phyloP scores from a whole-genome alignment of 768 basidiomycete species.

The Lactifluus hygrophoroides region DNA sequence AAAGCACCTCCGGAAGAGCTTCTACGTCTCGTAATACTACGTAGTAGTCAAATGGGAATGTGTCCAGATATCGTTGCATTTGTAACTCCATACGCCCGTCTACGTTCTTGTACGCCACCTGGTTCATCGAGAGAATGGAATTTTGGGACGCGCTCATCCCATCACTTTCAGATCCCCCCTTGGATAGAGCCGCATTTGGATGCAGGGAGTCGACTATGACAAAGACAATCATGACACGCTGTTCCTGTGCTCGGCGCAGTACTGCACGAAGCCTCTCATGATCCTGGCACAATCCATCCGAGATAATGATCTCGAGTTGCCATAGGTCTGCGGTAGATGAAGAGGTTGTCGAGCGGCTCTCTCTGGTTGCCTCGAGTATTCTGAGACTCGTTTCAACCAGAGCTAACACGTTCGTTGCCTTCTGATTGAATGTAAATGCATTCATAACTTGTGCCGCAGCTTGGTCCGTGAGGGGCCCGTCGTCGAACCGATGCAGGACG shows the following conservation, averaged over 20 bases:
- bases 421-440: conserved; percentile 85
- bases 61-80: conserved; percentile 84
- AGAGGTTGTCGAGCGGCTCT: conserved; percentile 50
- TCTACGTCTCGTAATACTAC: conserved; percentile 89
- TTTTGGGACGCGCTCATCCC: conserved; percentile 33
- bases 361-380: conserved; percentile 69
- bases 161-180: not conserved
- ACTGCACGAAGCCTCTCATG: conserved; percentile 76
- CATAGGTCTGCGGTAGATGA: conserved; percentile 75
- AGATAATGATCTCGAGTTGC: conserved; percentile 98
- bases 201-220: conserved; percentile 89
- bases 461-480: conserved; percentile 71
- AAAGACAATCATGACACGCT: conserved; percentile 93
- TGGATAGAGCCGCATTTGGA: conserved; percentile 27
- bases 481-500: conserved; percentile 78
- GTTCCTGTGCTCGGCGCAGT: conserved; percentile 79
- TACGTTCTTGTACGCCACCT: conserved; percentile 77
- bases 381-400: conserved; percentile 73
- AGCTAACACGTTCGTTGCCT: conserved; percentile 76
- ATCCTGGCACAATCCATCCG: conserved; percentile 97
- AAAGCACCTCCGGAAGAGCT: conserved; percentile 82
- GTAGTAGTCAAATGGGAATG: conserved; percentile 97
- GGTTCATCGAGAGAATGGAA: conserved; percentile 91
- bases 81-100: conserved; percentile 80
- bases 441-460: conserved; percentile 74